Evolutionary conservation across 23 red algal species (phyloP), one percentile per base, ranked within the genome.

Genomic region (Gracilaria gracilis): DNA sequence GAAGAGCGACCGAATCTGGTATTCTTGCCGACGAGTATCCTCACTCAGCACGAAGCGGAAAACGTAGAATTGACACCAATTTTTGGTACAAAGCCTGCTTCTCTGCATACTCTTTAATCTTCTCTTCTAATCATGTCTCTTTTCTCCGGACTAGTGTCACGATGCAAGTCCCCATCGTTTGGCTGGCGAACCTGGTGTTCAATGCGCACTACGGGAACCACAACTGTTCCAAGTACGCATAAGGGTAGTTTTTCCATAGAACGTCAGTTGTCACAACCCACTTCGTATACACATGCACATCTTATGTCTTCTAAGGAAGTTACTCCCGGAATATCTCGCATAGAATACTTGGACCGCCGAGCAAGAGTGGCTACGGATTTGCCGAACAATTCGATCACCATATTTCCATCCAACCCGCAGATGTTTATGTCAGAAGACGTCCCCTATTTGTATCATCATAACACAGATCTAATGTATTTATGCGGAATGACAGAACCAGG

Each of bases 391-490:
- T 94, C 90, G 20, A 21, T 98, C 57, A 70, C 85, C 23, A 76
- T 98, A 16, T 91, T 94, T 62, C 91, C 95, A 57, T 78, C 95
- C 67, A 87, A 79, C 53, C 82, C 95, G 24, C 58, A 84, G 49
- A 58, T 67, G 66, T 98, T 82, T 67, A 93, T 93, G 83, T 86
- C 85, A 29, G 83, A 88, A 42, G 95, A 98, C 53, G 91, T 98
- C 4, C 95, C 95, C 25, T 88, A 94, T 50, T 70, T 84, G 31
- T 98, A 90, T 64, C 89, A 91, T 39, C 95, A 94, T 37, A 92
- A 93, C 53, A 95, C 95, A 33, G 85, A 98, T 29, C 69, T 98
- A 14, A 84, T 83, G 74, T 98, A 98, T 71, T 53, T 94, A 42
- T 75, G 54, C 25, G 95, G 95, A 29, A 91, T 85, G 13, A 70